phyloP scores from a whole-genome alignment of 208 protist genomes.

The Leishmania turanica region DNA sequence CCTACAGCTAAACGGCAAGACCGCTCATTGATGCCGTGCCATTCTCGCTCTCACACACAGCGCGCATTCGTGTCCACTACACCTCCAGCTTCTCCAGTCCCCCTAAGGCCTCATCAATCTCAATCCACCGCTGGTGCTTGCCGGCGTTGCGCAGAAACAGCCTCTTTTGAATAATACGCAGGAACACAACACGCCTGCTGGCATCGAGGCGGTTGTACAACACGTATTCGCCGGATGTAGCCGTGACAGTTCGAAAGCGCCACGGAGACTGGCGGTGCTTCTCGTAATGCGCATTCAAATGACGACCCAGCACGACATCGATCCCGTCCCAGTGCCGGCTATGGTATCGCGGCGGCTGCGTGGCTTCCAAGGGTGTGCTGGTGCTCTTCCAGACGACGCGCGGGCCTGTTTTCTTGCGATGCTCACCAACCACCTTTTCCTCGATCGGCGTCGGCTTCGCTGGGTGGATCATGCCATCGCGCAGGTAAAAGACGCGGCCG shows the following conservation, averaged over 20 bases:
- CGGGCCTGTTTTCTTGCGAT: conserved; percentile 1
- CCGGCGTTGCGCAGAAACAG: conserved; percentile 57
- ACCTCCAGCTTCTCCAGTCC: conserved; percentile 3
- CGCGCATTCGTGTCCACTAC: neutral
- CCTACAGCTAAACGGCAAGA: neutral
- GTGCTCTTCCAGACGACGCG: conserved; percentile 25
- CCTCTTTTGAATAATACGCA: conserved; percentile 55
- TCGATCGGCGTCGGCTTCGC: conserved; percentile 9
- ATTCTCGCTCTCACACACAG: neutral
- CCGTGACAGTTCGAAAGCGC: conserved; percentile 54
- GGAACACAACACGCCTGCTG: conserved; percentile 47
- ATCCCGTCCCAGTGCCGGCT: conserved; percentile 66
- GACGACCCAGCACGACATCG: conserved; percentile 44
- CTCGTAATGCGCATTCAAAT: conserved; percentile 60
- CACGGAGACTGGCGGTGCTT: conserved; percentile 36
- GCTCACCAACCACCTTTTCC: neutral
- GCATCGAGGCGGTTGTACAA: conserved; percentile 53
- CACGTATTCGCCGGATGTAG: conserved; percentile 70
- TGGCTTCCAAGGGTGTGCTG: neutral
- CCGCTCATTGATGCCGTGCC: neutral
- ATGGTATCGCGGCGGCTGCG: conserved; percentile 42
- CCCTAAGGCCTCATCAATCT: conserved; percentile 17
- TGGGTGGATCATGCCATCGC: conserved; percentile 6
- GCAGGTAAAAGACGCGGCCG: conserved; percentile 27
- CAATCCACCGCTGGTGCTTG: conserved; percentile 22